A percentile compares a stretch with the other conserved stretches of the same genome.
Conservation (phyloP, 2,329 filamentous ascomycete genomes). For the Colletotrichum neosansevieriae region DNA sequence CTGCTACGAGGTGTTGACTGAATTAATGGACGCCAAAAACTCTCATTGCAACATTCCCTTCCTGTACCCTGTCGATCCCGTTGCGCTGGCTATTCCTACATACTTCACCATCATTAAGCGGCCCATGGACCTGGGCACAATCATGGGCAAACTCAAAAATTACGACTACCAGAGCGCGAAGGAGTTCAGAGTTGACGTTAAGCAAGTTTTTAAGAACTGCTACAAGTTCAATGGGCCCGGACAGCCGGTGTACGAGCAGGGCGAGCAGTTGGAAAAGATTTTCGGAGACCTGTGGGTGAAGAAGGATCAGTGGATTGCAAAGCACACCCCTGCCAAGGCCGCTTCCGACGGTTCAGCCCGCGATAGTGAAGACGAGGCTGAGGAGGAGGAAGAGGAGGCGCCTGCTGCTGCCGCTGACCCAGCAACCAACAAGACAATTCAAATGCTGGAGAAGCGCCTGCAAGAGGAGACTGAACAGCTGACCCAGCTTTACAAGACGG, state of each 20-base stretch:
- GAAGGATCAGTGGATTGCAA: slow-evolving; percentile 84
- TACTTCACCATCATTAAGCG: slow-evolving; percentile 96
- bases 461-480: slow-evolving; percentile 70
- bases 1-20: slow-evolving; percentile 83
- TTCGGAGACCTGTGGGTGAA: slow-evolving; percentile 82
- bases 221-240: slow-evolving; percentile 86
- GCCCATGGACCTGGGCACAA: slow-evolving; percentile 94
- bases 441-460: slow-evolving; percentile 64
- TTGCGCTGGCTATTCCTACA: slow-evolving; percentile 91
- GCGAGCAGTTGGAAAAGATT: slow-evolving; percentile 77
- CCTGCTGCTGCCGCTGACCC: slow-evolving; percentile 66
- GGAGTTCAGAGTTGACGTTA: slow-evolving; percentile 87
- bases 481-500: slow-evolving; percentile 62
- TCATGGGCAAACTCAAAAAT: slow-evolving; percentile 78
- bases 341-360: slow-evolving; percentile 73
- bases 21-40: slow-evolving; percentile 82
- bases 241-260: slow-evolving; percentile 79
- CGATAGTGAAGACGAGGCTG: slow-evolving; percentile 77
- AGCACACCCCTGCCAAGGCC: slow-evolving; percentile 70
- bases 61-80: slow-evolving; percentile 87
- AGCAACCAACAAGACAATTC: slow-evolving; percentile 55
- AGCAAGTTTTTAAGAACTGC: slow-evolving; percentile 89
- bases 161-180: slow-evolving; percentile 85
- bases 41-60: slow-evolving; percentile 78
- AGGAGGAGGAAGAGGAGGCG: slow-evolving; percentile 77